A percentile compares a stretch with the other conserved stretches of the same genome.
These are phyloP conservation scores for Fusarium cyanostomum DNA, from an alignment of 2,329 filamentous ascomycete genomes.

Conservation along the genomic window DNA sequence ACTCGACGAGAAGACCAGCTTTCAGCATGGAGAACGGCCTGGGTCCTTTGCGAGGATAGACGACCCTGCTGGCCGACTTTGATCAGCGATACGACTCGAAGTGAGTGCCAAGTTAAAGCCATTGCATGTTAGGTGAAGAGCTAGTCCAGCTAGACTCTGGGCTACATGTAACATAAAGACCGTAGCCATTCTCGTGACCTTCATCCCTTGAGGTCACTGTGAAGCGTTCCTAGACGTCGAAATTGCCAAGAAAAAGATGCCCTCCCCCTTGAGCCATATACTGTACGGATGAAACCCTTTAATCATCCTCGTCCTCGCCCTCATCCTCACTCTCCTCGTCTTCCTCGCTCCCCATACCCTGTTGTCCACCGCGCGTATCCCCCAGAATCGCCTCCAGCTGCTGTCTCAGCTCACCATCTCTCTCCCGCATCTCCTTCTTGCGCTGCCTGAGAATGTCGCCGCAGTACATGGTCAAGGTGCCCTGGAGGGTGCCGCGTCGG, in stretches of 20 bases:
- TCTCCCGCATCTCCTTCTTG: conserved; percentile 5
- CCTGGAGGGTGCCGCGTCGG: background rate
- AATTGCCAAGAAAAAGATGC: background rate
- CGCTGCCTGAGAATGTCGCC: conserved; percentile 20
- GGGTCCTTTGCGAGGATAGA: too few relatives aligned
- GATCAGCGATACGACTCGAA: too few relatives aligned
- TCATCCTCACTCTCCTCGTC: background rate
- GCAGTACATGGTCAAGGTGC: conserved; percentile 19
- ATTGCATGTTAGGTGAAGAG: background rate
- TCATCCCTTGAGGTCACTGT: background rate
- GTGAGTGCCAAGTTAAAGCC: background rate
- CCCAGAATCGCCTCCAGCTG: conserved; percentile 19
- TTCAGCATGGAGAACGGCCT: background rate
- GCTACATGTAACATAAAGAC: background rate
- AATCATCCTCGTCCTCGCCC: background rate
- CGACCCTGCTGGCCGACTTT: too few relatives aligned
- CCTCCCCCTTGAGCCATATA: background rate
- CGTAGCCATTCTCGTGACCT: background rate
- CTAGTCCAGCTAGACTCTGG: background rate
- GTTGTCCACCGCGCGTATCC: conserved; percentile 14
- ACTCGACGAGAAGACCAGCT: conserved; percentile 18
- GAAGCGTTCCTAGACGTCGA: background rate
- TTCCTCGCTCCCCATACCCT: conserved; percentile 1
- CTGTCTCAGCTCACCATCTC: conserved; percentile 4
- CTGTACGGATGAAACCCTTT: background rate